Percentiles rank a stretch among this genome's conserved stretches.
Conservation (phyloP, 2,329 filamentous ascomycete species). For the Chalaropsis ovoidea region DNA sequence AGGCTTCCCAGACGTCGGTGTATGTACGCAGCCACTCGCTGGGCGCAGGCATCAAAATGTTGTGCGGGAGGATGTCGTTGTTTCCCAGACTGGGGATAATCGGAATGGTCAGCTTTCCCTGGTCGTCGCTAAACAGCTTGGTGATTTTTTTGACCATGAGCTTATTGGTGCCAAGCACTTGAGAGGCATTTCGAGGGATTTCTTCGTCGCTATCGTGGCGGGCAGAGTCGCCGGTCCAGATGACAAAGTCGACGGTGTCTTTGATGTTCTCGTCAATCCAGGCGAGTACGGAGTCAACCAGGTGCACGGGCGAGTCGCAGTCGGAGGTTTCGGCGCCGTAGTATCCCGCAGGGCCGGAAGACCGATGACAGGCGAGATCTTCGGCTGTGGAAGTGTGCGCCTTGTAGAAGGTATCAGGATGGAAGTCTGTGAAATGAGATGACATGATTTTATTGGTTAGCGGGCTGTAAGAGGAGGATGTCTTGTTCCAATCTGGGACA, state of each 20-base stretch:
- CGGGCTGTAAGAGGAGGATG: conserved; percentile 24
- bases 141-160: conserved; percentile 66
- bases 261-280: conserved; percentile 75
- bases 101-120: conserved; percentile 54
- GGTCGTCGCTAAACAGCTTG: conserved; percentile 57
- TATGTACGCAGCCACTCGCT: conserved; percentile 78
- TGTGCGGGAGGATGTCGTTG: conserved; percentile 95
- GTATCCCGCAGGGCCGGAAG: conserved; percentile 62
- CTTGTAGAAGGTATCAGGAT: conserved; percentile 83
- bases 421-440: conserved; percentile 55
- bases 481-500: conserved; percentile 7
- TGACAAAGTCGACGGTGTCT: conserved; percentile 74
- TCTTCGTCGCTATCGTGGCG: conserved; percentile 80
- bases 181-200: conserved; percentile 60
- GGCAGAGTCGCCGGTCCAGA: conserved; percentile 88
- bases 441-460: conserved; percentile 5
- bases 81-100: conserved; percentile 89
- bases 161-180: conserved; percentile 71
- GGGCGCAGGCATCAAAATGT: conserved; percentile 76
- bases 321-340: conserved; percentile 80
- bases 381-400: conserved; percentile 60
- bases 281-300: conserved; percentile 79
- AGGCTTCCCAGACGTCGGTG: conserved; percentile 65
- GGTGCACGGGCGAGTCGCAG: conserved; percentile 72
- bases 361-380: conserved; percentile 66